Evolutionary conservation across 805 yeast species (phyloP), one percentile per base, ranked within the genome.

Genomic region (Candida jianshihensis): DNA sequence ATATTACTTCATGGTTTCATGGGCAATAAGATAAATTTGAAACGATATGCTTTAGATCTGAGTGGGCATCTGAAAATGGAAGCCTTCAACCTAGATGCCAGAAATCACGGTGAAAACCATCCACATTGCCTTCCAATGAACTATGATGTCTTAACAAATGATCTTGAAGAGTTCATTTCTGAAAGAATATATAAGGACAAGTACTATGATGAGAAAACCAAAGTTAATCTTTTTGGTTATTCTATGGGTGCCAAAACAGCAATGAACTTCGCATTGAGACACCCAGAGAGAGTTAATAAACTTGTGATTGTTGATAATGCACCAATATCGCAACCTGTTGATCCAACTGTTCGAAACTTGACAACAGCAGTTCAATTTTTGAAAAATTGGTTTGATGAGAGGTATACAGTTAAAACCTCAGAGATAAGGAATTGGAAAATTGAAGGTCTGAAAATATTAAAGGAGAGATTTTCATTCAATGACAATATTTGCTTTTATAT

Each of bases 171-270:
- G 30, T 63, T 60, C 37, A 41, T 71, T 7, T n/a, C n/a, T n/a
- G n/a, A n/a, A n/a, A n/a, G n/a, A n/a, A n/a, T n/a, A n/a, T n/a
- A n/a, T n/a, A n/a, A n/a, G n/a, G n/a, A n/a, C n/a, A n/a, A n/a
- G n/a, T n/a, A n/a, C n/a, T n/a, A n/a, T n/a, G n/a, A n/a, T n/a
- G n/a, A n/a, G n/a, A n/a, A n/a, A n/a, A n/a, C n/a, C n/a, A 49
- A 51, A 25, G 51, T 53, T n/a, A 49, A 51, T 26, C 31, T 60
- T 16, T 44, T 59, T 26, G 78, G 78, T 0, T 75, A 70, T 47
- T 69, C 73, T 21, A 63, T 72, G 65, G 78, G 78, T 5, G 77
- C 74, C 12, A 71, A 71, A 37, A 67, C 67, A 6, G 65, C 71
- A 6, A 68, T 72, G 71, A 37, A 65, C 34, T 61, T 63, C 4